Percentiles rank a stretch among this genome's conserved stretches.
phyloP scores from a whole-genome alignment of 2,329 filamentous ascomycete species.

The Macrophomina pseudophaseolina region DNA sequence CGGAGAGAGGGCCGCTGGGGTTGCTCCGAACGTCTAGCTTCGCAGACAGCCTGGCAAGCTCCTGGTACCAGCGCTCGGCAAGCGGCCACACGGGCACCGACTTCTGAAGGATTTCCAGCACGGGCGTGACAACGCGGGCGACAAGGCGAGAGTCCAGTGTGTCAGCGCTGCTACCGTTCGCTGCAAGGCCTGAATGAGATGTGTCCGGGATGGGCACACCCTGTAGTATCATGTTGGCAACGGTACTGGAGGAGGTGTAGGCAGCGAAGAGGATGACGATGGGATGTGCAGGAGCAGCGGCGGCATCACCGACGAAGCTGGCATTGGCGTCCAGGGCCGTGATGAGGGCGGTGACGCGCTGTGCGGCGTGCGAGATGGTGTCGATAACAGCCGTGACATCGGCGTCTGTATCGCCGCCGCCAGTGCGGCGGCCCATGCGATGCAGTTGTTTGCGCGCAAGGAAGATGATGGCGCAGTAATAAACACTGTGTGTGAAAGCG shows the following conservation, averaged over 20 bases:
- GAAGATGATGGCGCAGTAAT: conserved; percentile 21
- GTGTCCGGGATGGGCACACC: neutral
- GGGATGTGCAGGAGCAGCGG: neutral
- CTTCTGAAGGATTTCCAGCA: conserved; percentile 12
- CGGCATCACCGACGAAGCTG: neutral
- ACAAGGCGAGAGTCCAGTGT: neutral
- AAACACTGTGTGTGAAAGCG: conserved; percentile 17
- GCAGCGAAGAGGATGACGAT: conserved; percentile 19
- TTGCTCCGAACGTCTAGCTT: neutral
- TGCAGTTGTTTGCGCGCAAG: conserved; percentile 15
- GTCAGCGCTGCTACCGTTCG: neutral
- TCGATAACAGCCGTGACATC: conserved; percentile 3
- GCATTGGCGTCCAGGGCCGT: conserved; percentile 9
- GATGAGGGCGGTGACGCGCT: conserved; percentile 19
- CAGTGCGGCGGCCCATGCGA: conserved; percentile 15
- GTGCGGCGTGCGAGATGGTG: neutral
- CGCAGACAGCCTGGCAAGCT: neutral
- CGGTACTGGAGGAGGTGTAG: conserved; percentile 11
- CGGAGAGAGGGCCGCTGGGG: neutral
- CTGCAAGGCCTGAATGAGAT: neutral
- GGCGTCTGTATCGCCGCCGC: conserved; percentile 1
- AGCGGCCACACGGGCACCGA: conserved; percentile 16
- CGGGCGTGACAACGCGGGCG: conserved; percentile 23
- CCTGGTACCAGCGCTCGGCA: conserved; percentile 21
- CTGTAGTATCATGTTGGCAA: conserved; percentile 19